Evolutionary conservation across 1,139 yeast genomes (phyloP).

Genomic region (Hyphopichia wangnamkhiaoensis): DNA sequence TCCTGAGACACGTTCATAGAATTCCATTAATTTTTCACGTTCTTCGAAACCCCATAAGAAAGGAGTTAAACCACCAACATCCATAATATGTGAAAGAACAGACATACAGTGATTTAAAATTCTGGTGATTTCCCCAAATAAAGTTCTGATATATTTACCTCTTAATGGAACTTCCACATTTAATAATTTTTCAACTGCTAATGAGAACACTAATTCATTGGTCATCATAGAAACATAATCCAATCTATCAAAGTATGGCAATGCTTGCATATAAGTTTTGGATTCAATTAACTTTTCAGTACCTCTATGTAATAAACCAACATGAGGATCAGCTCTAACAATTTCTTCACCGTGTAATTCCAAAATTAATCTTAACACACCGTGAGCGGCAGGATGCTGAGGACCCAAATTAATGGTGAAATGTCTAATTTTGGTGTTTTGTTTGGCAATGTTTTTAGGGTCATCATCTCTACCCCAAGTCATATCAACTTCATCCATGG

Average conservation of each 20-base stretch:
- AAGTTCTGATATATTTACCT: conserved; percentile 80
- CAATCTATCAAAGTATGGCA: conserved; percentile 86
- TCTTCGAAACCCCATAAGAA: conserved; percentile 95
- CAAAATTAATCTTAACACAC: conserved; percentile 81
- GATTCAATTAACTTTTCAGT: conserved; percentile 86
- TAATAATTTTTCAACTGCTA: conserved; percentile 83
- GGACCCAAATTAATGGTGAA: conserved; percentile 91
- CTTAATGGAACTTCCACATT: conserved; percentile 85
- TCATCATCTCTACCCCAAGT: conserved; percentile 48
- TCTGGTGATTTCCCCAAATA: conserved; percentile 88
- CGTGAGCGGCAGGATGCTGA: conserved; percentile 95
- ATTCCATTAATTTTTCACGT: conserved; percentile 91
- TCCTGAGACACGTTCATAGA: conserved; percentile 88
- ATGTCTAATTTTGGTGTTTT: conserved; percentile 70
- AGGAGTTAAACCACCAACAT: conserved; percentile 92
- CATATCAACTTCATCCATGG: conserved; percentile 50
- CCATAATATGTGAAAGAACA: conserved; percentile 87
- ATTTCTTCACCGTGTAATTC: conserved; percentile 90
- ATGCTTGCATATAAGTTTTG: conserved; percentile 82
- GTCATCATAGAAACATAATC: conserved; percentile 94
- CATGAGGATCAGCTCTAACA: conserved; percentile 85
- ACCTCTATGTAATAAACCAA: conserved; percentile 85
- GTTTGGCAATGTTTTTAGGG: conserved; percentile 45
- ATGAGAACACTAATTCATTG: conserved; percentile 81
- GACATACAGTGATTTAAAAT: conserved; percentile 86